Percentiles rank a stretch among this genome's conserved stretches.
Evolutionary conservation across 108 stramenopile genomes (phyloP).

Genomic region (Fragilaria radians): DNA sequence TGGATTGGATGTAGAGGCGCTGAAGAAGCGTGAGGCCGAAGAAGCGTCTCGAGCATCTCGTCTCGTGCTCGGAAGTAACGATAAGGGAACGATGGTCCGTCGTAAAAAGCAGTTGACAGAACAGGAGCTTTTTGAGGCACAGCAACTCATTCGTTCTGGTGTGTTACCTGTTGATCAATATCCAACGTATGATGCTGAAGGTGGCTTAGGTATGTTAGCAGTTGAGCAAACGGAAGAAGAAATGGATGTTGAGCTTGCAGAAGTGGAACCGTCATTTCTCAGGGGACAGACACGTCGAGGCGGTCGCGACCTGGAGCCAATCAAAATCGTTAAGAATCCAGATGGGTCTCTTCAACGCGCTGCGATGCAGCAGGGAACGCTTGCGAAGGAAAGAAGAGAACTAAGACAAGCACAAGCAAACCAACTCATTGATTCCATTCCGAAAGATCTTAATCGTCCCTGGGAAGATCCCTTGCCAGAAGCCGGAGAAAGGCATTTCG

Average conservation of each 20-base stretch:
- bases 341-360: constrained; percentile 96
- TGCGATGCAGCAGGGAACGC: constrained; percentile 88
- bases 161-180: constrained; percentile 96
- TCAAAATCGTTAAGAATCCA: constrained; percentile 96
- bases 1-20: constrained; percentile 78
- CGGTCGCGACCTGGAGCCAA: constrained; percentile 78
- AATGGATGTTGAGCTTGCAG: constrained; percentile 92
- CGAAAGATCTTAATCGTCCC: constrained; percentile 94
- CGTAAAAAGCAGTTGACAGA: constrained; percentile 83
- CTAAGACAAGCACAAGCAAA: constrained; percentile 94
- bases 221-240: constrained; percentile 95
- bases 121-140: constrained; percentile 95
- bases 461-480: constrained; percentile 99
- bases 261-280: constrained; percentile 94
- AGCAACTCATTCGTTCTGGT: constrained; percentile 93
- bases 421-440: constrained; percentile 94
- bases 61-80: constrained; percentile 5
- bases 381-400: constrained; percentile 96
- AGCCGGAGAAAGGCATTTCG: constrained; percentile 95
- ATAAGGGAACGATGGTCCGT: constrained; percentile 28
- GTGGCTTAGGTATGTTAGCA: constrained; percentile 87
- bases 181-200: constrained; percentile 92
- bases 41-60: constrained; percentile 49
- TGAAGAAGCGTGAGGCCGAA: constrained; percentile 59
- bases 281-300: constrained; percentile 85